Percentiles rank a stretch among this genome's conserved stretches.
phyloP scores from a whole-genome alignment of 495 filamentous ascomycete species.

The Talaromyces adpressus region DNA sequence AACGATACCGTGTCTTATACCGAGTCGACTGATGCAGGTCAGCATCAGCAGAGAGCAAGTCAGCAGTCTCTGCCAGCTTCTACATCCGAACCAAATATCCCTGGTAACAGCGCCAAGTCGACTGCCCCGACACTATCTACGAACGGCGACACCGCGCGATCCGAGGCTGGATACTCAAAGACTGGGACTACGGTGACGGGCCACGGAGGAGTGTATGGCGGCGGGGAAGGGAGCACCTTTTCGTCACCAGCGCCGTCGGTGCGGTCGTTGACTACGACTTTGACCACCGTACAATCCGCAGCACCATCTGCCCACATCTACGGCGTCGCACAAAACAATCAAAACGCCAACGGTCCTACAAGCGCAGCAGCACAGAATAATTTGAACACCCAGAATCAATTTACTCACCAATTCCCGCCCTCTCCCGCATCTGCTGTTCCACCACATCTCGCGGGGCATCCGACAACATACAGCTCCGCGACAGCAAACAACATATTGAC shows the following conservation, averaged over 20 bases:
- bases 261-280: conserved; percentile 84
- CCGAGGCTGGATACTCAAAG: conserved; percentile 71
- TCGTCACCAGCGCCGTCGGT: conserved; percentile 90
- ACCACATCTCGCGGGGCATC: conserved; percentile 65
- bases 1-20: conserved; percentile 32
- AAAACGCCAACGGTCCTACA: conserved; percentile 29
- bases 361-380: conserved; percentile 36
- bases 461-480: conserved; percentile 77
- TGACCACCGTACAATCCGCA: conserved; percentile 92
- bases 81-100: conserved; percentile 20
- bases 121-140: conserved; percentile 75
- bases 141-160: conserved; percentile 66
- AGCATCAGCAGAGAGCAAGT: conserved; percentile 15
- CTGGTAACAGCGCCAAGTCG: conserved; percentile 51
- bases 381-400: conserved; percentile 56
- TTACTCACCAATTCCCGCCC: conserved; percentile 85
- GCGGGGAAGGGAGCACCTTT: conserved; percentile 77
- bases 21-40: conserved; percentile 20
- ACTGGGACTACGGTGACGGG: conserved; percentile 59
- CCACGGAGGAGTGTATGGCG: conserved; percentile 56
- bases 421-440: conserved; percentile 74
- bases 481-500: conserved; percentile 89
- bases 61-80: conserved; percentile 4
- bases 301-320: conserved; percentile 59
- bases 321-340: conserved; percentile 28